phyloP scores from a whole-genome alignment of 2,329 filamentous ascomycete genomes.

The Albifimbria verrucaria region DNA sequence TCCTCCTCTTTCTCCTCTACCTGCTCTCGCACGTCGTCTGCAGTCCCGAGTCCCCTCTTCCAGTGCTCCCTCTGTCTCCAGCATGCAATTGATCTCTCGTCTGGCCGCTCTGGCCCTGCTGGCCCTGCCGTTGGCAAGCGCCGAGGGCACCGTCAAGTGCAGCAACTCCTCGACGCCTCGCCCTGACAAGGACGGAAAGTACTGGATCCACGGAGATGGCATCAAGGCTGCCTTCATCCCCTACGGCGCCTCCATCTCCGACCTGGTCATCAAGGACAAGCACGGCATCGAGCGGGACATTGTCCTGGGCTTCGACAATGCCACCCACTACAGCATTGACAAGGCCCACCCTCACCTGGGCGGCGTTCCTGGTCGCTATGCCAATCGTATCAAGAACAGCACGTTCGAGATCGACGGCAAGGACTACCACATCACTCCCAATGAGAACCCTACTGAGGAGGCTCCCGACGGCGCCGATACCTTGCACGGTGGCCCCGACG shows the following conservation, averaged over 20 bases:
- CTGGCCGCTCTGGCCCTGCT: constrained; percentile 10
- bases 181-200: constrained; percentile 63
- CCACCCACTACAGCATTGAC: constrained; percentile 65
- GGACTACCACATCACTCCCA: constrained; percentile 56
- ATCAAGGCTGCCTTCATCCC: constrained; percentile 69
- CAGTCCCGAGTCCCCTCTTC: not conserved
- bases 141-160: constrained; percentile 5
- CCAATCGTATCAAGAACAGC: constrained; percentile 77
- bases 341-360: constrained; percentile 68
- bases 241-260: constrained; percentile 71
- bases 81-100: constrained; percentile 1
- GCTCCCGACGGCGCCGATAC: constrained; percentile 57
- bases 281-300: constrained; percentile 67
- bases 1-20: not conserved
- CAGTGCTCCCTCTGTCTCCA: not conserved
- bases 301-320: constrained; percentile 73
- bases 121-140: constrained; percentile 11
- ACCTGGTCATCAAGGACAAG: constrained; percentile 67
- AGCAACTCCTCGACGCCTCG: constrained; percentile 17
- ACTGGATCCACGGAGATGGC: constrained; percentile 65
- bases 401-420: constrained; percentile 65
- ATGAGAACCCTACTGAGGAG: constrained; percentile 56
- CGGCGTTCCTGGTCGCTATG: constrained; percentile 71
- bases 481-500: constrained; percentile 66
- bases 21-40: not conserved